Evolutionary conservation across 176 grass and related monocot genomes (phyloP), one percentile per base, ranked within the genome.

Genomic region (Carex scoparia): DNA sequence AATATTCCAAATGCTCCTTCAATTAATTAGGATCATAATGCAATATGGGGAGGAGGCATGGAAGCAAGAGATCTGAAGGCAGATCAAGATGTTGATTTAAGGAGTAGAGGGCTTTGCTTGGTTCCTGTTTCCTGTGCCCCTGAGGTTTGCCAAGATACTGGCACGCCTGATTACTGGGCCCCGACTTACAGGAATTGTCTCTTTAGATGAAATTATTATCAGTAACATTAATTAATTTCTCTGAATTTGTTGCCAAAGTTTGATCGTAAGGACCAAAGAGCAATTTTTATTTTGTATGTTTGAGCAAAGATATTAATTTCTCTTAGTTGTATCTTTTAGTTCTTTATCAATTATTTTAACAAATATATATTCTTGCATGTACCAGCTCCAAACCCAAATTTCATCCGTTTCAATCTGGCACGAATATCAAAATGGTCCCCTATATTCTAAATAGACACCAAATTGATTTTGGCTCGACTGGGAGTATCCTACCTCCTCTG

Each of bases 91-190:
- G 84, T 85, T 71, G 93, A 94, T 69, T 84, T 98, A 79, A 93
- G 83, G 71, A 92, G 90, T 78, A 95, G 87, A 59, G 93, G 95
- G 19, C 93, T 98, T 83, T 98, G 95, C 85, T 79, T 95, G 68
- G 87, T 98, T 79, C 95, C 93, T 82, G 85, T 94, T 66, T 98
- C 95, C 32, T 94, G 89, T 80, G 91, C 87, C 18, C 90, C 93
- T 2, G 63, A 87, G 55, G 65, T 87, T 11, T 94, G 94, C 87
- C 75, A 84, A 82, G 95, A 98, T 10, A 94, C 85, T 63, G 89
- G 82, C 42, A 79, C 88, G 0, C 87, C 89, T 66, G 95, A 95
- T 86, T 95, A 95, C 90, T 98, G 91, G 91, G 90, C 85, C 80
- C 89, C 91, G 14, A n/a, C 91, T 18, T 98, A 92, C 84, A 87